phyloP scores from a whole-genome alignment of 192 early-diverging fungal species.

The Coemansia interrupta region DNA sequence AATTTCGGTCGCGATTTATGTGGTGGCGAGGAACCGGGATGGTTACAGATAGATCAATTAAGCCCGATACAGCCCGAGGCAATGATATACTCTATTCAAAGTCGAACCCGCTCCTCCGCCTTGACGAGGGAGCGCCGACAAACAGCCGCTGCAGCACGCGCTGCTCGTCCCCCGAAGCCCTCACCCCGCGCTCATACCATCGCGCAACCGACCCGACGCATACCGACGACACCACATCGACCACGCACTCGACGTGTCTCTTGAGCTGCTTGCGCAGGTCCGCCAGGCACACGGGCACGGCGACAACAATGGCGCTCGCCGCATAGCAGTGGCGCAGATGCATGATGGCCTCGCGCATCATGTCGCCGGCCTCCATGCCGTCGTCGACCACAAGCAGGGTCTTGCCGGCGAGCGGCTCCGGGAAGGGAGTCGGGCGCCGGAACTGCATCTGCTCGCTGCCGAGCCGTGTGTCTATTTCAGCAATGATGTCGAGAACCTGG shows the following conservation, averaged over 20 bases:
- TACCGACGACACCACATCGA: conserved; percentile 48
- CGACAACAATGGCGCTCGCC: conserved; percentile 34
- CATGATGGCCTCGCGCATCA: conserved; percentile 50
- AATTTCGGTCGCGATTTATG: background rate
- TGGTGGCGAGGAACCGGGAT: background rate
- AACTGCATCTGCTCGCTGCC: conserved; percentile 30
- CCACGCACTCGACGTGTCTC: conserved; percentile 35
- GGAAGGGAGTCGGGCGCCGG: conserved; percentile 1
- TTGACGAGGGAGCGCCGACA: conserved; percentile 2
- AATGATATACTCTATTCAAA: conserved; percentile 11
- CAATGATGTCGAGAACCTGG: conserved; percentile 9
- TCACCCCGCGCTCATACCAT: conserved; percentile 35
- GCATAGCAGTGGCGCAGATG: conserved; percentile 40
- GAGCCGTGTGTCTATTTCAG: conserved; percentile 16
- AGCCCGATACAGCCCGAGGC: background rate
- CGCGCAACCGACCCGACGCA: conserved; percentile 32
- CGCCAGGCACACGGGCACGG: conserved; percentile 51
- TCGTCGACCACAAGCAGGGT: conserved; percentile 52
- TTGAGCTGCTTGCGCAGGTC: conserved; percentile 43
- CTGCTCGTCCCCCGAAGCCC: conserved; percentile 24
- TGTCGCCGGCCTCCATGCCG: conserved; percentile 50
- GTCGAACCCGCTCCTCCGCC: conserved; percentile 20
- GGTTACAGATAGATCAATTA: background rate
- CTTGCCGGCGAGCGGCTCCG: conserved; percentile 13
- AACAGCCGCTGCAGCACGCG: conserved; percentile 26